phyloP scores from a whole-genome alignment of 192 early-diverging fungal species.

The Umbelopsis isabellina region DNA sequence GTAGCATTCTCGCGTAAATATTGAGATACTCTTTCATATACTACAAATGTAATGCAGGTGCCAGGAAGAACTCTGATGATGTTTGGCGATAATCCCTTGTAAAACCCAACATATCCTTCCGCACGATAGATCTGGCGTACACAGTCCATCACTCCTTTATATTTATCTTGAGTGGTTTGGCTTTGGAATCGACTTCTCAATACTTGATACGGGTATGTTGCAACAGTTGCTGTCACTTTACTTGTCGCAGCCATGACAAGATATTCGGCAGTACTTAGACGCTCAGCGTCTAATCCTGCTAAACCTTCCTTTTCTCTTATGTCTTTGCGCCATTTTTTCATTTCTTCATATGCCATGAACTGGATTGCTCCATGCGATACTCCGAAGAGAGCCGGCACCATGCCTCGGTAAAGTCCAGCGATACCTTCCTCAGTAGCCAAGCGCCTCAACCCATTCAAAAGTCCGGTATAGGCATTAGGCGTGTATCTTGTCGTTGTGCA shows the following conservation, averaged over 20 bases:
- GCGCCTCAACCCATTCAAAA: conserved; percentile 62
- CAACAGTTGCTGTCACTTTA: conserved; percentile 84
- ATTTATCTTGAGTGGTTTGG: conserved; percentile 54
- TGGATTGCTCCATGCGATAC: conserved; percentile 97
- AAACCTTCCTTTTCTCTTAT: conserved; percentile 39
- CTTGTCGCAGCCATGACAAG: conserved; percentile 83
- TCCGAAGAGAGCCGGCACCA: conserved; percentile 89
- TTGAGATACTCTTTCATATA: conserved; percentile 80
- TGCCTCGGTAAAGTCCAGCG: conserved; percentile 76
- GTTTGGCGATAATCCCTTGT: conserved; percentile 90
- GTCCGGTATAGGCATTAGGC: conserved; percentile 66
- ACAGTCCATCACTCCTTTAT: conserved; percentile 74
- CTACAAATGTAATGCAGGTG: conserved; percentile 94
- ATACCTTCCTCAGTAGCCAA: conserved; percentile 70
- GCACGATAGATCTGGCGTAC: conserved; percentile 67
- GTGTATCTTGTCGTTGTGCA: conserved; percentile 64
- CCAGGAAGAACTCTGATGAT: conserved; percentile 90
- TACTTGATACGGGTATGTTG: conserved; percentile 95
- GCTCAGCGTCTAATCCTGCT: conserved; percentile 21
- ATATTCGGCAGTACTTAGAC: conserved; percentile 69
- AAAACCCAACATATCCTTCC: conserved; percentile 85
- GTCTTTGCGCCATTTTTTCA: conserved; percentile 75
- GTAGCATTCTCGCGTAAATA: conserved; percentile 60
- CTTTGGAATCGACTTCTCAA: conserved; percentile 83
- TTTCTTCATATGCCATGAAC: conserved; percentile 98